phyloP scores from a whole-genome alignment of 441 rosid species.

The Jatropha podagrica region DNA sequence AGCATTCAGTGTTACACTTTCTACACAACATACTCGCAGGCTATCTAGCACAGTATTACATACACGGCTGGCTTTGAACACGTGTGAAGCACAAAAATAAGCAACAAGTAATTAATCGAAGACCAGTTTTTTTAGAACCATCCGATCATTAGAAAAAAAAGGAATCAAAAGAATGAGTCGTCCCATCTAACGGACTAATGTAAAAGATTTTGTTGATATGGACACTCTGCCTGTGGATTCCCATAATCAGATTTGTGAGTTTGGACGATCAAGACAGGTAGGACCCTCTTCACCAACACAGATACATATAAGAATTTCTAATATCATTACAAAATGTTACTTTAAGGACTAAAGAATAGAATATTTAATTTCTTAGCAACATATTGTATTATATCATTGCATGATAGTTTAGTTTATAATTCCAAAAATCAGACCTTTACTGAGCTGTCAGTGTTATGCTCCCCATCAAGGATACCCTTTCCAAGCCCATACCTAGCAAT shows the following conservation, averaged over 20 bases:
- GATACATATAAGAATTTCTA: neutral
- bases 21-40: conserved; percentile 1
- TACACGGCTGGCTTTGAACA: conserved; percentile 17
- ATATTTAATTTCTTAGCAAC: conserved; percentile 18
- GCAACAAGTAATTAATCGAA: neutral
- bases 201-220: neutral
- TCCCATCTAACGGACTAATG: neutral
- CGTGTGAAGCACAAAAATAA: neutral
- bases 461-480: conserved; percentile 26
- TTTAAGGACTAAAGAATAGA: conserved; percentile 13
- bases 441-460: conserved; percentile 34
- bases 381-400: neutral
- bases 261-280: conserved; percentile 26
- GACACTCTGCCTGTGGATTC: conserved; percentile 9
- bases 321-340: neutral
- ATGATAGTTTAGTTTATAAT: neutral
- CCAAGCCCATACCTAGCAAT: conserved; percentile 22
- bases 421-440: conserved; percentile 14
- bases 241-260: conserved; percentile 14
- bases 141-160: conserved; percentile 4
- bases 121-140: conserved; percentile 11
- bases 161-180: neutral
- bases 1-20: neutral
- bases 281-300: conserved; percentile 18
- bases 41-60: neutral